phyloP scores from a whole-genome alignment of 352 stramenopile genomes.

The Phytopythium cucurbitacearum region DNA sequence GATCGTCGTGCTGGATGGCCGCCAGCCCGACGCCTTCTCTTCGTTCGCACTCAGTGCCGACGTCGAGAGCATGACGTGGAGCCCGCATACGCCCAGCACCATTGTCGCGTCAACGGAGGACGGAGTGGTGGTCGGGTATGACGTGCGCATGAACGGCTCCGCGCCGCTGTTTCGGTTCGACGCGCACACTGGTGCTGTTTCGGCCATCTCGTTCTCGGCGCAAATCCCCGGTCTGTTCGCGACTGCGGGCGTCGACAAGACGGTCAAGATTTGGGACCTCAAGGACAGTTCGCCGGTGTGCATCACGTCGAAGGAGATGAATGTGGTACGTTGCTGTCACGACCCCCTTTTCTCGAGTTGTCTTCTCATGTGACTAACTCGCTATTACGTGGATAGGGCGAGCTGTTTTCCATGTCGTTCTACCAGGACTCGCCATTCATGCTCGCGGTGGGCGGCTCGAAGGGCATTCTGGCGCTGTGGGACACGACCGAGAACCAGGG shows the following conservation, averaged over 20 bases:
- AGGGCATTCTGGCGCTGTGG: slow-evolving; percentile 87
- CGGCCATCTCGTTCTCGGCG: slow-evolving; percentile 80
- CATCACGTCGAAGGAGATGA: slow-evolving; percentile 91
- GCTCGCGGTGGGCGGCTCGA: slow-evolving; percentile 86
- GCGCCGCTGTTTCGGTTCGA: slow-evolving; percentile 91
- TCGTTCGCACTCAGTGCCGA: slow-evolving; percentile 82
- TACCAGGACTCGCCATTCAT: slow-evolving; percentile 88
- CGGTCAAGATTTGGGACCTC: slow-evolving; percentile 97
- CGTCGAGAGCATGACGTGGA: slow-evolving; percentile 92
- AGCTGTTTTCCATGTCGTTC: slow-evolving; percentile 90
- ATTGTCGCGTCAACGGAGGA: slow-evolving; percentile 95
- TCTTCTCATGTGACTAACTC: slow-evolving; percentile 1
- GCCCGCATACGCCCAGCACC: slow-evolving; percentile 89
- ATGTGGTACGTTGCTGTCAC: slow-evolving; percentile 66
- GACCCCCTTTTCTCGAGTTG: neutral
- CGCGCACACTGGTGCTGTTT: slow-evolving; percentile 87
- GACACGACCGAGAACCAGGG: slow-evolving; percentile 86
- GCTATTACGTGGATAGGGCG: slow-evolving; percentile 37
- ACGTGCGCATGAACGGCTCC: slow-evolving; percentile 94
- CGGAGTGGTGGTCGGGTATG: slow-evolving; percentile 91
- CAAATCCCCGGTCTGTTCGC: slow-evolving; percentile 92
- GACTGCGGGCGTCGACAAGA: slow-evolving; percentile 97
- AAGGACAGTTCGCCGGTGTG: slow-evolving; percentile 64
- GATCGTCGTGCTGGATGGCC: slow-evolving; percentile 93
- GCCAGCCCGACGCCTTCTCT: slow-evolving; percentile 75